Base-by-base conservation (phyloP, 1,284 basidiomycete species). In the Moesziomyces globuligerus region DNA sequence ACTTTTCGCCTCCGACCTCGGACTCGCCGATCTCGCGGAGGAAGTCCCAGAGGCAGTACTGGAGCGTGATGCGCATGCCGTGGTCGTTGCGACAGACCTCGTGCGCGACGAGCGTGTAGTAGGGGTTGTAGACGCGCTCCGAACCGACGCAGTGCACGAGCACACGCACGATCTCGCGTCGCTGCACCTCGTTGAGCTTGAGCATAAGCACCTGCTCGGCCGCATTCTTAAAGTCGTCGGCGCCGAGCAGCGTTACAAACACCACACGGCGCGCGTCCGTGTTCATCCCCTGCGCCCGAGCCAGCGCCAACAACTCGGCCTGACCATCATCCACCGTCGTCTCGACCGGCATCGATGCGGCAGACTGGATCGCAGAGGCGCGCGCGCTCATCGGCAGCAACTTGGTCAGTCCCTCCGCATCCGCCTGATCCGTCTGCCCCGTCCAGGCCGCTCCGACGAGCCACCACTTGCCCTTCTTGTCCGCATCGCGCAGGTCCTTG, bases 21-120 rank as follows among this genome's bases (percentile, higher is more conserved):
- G 85, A 87, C 83, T 97, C 92, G 17, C 93, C 94, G 26, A 98
- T 85, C 66, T 93, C 92, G 10, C 95, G 90, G 32, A 98, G 84
- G 79, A 98, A 94, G 82, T 99, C 96, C 96, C 96, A 99, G 7
- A 98, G 85, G 73, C 90, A 93, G 83, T 93, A 99, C 80, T 98
- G 96, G 38, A 98, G 85, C 0, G 96, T 98, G 73, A 98, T 90
- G 71, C 89, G 90, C 77, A 94, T 90, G 7, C 90, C 89, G 59
- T 85, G 85, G 3, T 84, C 83, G 29, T 79, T 74, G 10, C 61
- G 48, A 17, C 80, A 76, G n/a, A 82, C 52, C 37, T 70, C 73
- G 26, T 54, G 61, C 0, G 87, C 87, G 43, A 98, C 89, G 23
- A 99, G 88, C 1, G 91, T 89, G 83, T 98, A 98, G 85, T 93